These are phyloP conservation scores for Hygrocybe punicea DNA, from an alignment of 768 basidiomycete species.

Conservation along the genomic window DNA sequence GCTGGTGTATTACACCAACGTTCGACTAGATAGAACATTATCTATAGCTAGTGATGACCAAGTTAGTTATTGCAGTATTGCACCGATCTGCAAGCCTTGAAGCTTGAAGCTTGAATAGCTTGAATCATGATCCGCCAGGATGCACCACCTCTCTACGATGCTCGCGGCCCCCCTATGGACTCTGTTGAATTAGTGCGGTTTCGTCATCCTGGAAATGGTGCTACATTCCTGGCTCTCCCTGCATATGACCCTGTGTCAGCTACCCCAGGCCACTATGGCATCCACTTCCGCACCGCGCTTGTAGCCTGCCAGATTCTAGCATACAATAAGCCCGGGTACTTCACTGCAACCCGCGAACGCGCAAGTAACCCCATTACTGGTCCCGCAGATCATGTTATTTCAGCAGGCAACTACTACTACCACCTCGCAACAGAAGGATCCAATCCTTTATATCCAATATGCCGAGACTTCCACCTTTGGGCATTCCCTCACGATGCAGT, in stretches of 20 bases:
- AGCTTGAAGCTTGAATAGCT: too few species aligned
- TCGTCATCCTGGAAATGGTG: conserved; percentile 3
- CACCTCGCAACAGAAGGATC: not conserved
- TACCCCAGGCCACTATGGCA: not conserved
- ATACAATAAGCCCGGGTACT: not conserved
- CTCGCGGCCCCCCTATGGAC: too few species aligned
- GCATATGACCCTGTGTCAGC: not conserved
- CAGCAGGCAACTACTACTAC: not conserved
- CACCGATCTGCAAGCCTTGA: too few species aligned
- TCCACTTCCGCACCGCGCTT: not conserved
- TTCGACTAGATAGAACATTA: too few species aligned
- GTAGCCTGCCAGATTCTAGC: not conserved
- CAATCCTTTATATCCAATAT: not conserved
- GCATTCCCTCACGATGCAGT: not conserved
- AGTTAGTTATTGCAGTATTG: too few species aligned
- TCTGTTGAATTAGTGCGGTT: not conserved
- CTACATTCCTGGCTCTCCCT: not conserved
- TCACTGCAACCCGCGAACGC: not conserved
- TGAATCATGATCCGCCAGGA: too few species aligned
- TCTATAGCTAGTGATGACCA: too few species aligned
- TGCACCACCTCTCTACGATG: too few species aligned
- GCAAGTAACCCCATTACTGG: not conserved
- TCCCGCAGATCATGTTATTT: not conserved
- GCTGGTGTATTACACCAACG: too few species aligned
- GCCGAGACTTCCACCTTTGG: not conserved